A percentile compares a stretch with the other conserved stretches of the same genome.
phyloP scores from a whole-genome alignment of 345 rosid genomes.

The Streptanthus diversifolius region DNA sequence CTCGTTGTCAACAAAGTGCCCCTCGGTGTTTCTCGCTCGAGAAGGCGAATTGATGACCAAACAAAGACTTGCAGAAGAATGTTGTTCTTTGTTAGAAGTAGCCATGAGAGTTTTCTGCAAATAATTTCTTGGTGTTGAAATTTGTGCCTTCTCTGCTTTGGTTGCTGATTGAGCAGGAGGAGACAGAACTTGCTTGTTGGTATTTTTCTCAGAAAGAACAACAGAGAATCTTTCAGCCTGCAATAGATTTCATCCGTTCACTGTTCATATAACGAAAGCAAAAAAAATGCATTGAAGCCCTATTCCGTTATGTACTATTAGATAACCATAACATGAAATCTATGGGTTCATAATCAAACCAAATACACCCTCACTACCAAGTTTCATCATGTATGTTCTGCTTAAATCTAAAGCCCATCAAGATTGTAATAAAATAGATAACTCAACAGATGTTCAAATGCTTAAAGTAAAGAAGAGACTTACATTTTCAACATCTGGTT shows the following conservation, averaged over 20 bases:
- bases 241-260: neutral
- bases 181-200: conserved; percentile 44
- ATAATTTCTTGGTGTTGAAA: conserved; percentile 55
- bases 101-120: conserved; percentile 39
- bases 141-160: conserved; percentile 39
- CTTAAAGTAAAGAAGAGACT: conserved; percentile 27
- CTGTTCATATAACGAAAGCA: neutral
- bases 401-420: neutral
- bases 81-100: conserved; percentile 45
- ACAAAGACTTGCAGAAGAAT: conserved; percentile 48
- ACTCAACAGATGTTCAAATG: conserved; percentile 5
- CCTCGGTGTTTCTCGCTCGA: conserved; percentile 43
- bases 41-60: conserved; percentile 49
- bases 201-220: conserved; percentile 55
- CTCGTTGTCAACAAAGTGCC: conserved; percentile 43
- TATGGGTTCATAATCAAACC: neutral
- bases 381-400: neutral
- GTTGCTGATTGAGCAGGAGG: conserved; percentile 54
- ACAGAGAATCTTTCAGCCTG: conserved; percentile 53
- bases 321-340: neutral
- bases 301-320: neutral
- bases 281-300: neutral
- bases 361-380: neutral
- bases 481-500: conserved; percentile 34
- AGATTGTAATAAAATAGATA: neutral